Evolutionary conservation across 305 asterid genomes (phyloP), one percentile per base, ranked within the genome.

Genomic region (Galium porrigens): DNA sequence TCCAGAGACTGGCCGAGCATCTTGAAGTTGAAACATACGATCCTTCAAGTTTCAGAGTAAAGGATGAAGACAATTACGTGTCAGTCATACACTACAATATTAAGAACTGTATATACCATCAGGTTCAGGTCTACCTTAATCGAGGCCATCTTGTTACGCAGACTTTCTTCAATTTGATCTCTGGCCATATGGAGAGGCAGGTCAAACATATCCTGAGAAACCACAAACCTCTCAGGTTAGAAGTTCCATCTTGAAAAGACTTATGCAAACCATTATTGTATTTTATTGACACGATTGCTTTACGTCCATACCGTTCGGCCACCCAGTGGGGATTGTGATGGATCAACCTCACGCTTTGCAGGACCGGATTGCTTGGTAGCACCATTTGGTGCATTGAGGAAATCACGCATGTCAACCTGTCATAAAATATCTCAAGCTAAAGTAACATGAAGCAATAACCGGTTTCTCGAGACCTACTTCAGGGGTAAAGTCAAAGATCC

Each of bases 11-110:
- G 85, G 82, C 33, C 87, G 85, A 71, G 84, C 89, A 82, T 89
- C 99, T 85, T 87, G 97, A 56, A 90, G 88, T 77, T 87, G 96
- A 82, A 77, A 81, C 95, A 89, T 82, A 46, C 96, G 94, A 78
- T 89, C 99, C 99, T 94, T 78, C 82, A 76, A 69, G 71, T 71
- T 64, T 56, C 29, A 32, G 48, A 32, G 42, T n/a, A 64, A 17
- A 64, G 29, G 44, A 49, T 18, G 56, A 51, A 32, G 60, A 32
- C 30, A 17, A 51, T 17, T 32, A 34, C 25, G 8, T 37, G n/a
- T 34, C 48, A 17, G 9, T 17, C 29, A 36, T 36, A 36, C 11
- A 59, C 30, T 8, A 36, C 22, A 33, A 59, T 17, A 59, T 15
- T 34, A 34, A 9, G 18, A 59, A 36, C 64, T 33, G 49, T 12